phyloP scores from a whole-genome alignment of 805 yeast genomes.

The Wickerhamiella azyma region DNA sequence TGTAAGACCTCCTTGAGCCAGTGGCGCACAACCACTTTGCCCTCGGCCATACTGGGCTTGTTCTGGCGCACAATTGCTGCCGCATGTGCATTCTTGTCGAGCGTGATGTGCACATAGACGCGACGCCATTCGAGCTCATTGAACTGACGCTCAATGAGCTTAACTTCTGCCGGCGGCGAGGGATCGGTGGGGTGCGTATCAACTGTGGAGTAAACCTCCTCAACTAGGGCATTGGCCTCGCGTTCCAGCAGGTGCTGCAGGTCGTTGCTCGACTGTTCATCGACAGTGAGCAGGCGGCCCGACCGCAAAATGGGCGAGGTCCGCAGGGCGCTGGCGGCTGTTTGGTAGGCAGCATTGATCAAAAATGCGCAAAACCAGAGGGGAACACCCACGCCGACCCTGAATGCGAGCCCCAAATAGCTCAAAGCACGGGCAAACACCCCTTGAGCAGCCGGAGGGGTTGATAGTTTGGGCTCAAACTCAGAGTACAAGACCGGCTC shows the following conservation, averaged over 20 bases:
- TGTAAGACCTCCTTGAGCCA: constrained; percentile 37
- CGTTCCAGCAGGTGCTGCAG: constrained; percentile 13
- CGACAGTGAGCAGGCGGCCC: background rate
- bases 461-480: background rate
- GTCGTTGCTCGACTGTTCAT: background rate
- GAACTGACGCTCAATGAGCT: constrained; percentile 39
- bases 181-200: constrained; percentile 9
- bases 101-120: constrained; percentile 53
- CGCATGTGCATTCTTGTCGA: constrained; percentile 61
- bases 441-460: background rate
- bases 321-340: constrained; percentile 30
- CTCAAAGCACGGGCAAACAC: too few relatives aligned
- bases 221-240: constrained; percentile 19
- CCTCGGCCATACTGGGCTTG: constrained; percentile 49
- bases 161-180: constrained; percentile 28
- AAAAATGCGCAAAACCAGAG: constrained; percentile 49
- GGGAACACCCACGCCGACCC: constrained; percentile 43
- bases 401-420: constrained; percentile 32
- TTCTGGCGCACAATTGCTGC: constrained; percentile 60
- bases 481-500: constrained; percentile 13
- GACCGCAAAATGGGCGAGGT: constrained; percentile 7
- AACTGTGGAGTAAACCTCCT: constrained; percentile 13
- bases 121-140: constrained; percentile 55
- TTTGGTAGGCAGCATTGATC: constrained; percentile 31
- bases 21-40: constrained; percentile 52